Conservation (phyloP, 805 yeast species). For the Zygotorulaspora danielsina region DNA sequence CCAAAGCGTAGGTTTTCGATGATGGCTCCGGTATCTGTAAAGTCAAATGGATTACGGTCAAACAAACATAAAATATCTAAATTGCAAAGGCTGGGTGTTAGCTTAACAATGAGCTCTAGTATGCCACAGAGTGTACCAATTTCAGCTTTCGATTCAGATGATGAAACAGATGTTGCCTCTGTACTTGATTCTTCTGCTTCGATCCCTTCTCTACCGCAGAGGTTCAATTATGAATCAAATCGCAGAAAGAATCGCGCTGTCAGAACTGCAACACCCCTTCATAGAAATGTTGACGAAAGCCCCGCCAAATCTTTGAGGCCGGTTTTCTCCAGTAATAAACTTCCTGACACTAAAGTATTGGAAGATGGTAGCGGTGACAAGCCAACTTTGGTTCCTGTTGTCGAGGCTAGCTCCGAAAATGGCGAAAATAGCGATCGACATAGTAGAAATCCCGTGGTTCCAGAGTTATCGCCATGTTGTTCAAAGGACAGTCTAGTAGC, state of each 20-base stretch:
- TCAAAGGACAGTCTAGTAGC: conserved; percentile 34
- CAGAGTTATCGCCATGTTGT: conserved; percentile 33
- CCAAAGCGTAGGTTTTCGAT: conserved; percentile 32
- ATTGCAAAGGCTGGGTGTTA: conserved; percentile 71
- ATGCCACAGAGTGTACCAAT: conserved; percentile 38
- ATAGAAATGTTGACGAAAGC: conserved; percentile 7
- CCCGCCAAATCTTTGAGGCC: conserved; percentile 40
- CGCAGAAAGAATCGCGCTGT: conserved; percentile 12
- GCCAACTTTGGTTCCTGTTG: conserved; percentile 59
- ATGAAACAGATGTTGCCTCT: conserved; percentile 28
- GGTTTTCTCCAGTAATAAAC: conserved; percentile 63
- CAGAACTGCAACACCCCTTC: conserved; percentile 4
- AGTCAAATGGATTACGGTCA: conserved; percentile 16
- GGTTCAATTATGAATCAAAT: conserved; percentile 12
- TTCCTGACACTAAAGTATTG: conserved; percentile 62
- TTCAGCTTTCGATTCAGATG: conserved; percentile 31
- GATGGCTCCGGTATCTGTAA: conserved; percentile 29
- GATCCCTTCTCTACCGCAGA: conserved; percentile 12
- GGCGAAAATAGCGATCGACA: conserved; percentile 6
- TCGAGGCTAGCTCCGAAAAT: conserved; percentile 18
- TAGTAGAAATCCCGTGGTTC: conserved; percentile 17
- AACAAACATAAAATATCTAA: conserved; percentile 48
- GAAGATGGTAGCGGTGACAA: conserved; percentile 67
- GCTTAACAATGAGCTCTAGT: conserved; percentile 70
- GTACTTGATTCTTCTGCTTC: conserved; percentile 14